Conservation (phyloP, 192 early-diverging fungal genomes). For the Podila verticillata region DNA sequence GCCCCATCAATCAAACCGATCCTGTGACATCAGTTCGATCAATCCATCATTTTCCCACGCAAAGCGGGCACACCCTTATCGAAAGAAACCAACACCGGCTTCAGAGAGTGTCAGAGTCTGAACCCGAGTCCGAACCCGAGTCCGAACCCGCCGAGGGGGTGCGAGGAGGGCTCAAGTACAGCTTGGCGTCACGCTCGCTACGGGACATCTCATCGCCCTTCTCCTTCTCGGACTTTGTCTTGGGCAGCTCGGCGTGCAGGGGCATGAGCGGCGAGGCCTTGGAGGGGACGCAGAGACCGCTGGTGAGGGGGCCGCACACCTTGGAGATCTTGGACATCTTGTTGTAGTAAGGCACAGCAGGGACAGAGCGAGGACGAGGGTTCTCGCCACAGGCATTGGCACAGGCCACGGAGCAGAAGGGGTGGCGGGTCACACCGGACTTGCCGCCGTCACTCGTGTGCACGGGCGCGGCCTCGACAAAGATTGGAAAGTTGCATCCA, state of each 20-base stretch:
- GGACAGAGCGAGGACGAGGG: not conserved
- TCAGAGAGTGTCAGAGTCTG: not conserved
- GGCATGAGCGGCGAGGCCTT: too few species aligned
- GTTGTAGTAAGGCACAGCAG: not conserved
- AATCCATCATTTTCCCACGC: too few species aligned
- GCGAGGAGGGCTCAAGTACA: not conserved
- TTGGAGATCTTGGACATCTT: not conserved
- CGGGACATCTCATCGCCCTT: not conserved
- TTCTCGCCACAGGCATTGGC: conserved; percentile 35
- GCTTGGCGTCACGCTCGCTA: not conserved
- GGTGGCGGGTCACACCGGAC: conserved; percentile 9
- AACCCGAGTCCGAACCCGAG: not conserved
- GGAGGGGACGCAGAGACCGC: too few species aligned
- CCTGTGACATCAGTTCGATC: too few species aligned
- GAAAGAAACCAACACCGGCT: too few species aligned
- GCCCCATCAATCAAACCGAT: too few species aligned
- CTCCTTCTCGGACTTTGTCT: not conserved
- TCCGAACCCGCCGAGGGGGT: not conserved
- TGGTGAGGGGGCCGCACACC: too few species aligned
- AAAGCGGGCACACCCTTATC: too few species aligned
- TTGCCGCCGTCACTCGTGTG: not conserved
- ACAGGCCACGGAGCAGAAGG: conserved; percentile 20
- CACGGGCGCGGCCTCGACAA: not conserved
- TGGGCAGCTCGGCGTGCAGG: too few species aligned
- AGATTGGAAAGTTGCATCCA: conserved; percentile 22